Conservation (phyloP, 768 basidiomycete species). For the Rhodosporidiobolus odoratus region DNA sequence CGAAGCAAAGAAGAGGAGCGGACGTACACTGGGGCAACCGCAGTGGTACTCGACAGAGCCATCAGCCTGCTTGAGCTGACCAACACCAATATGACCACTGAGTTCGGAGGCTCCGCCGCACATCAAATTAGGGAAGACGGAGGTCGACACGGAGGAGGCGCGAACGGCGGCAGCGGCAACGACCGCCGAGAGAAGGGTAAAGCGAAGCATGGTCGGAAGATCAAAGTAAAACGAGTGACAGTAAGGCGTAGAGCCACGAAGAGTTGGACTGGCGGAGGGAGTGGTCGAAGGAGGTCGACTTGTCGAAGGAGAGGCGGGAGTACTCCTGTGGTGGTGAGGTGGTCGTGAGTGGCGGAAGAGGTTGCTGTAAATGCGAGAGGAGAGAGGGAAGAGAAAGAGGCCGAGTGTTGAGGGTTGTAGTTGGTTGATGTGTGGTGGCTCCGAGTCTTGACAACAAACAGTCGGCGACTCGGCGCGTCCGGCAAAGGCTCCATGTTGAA, state of each 20-base stretch:
- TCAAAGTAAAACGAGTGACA: slow-evolving; percentile 20
- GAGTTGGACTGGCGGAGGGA: slow-evolving; percentile 20
- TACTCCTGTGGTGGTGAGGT: neutral
- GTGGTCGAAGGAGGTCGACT: neutral
- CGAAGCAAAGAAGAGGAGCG: too few relatives aligned
- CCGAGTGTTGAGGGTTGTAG: neutral
- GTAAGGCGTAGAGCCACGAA: slow-evolving; percentile 30
- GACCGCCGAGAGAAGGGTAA: slow-evolving; percentile 32
- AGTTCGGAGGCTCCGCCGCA: slow-evolving; percentile 27
- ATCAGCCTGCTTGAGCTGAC: slow-evolving; percentile 23
- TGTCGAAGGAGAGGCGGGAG: neutral
- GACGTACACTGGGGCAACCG: slow-evolving; percentile 34
- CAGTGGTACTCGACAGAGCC: slow-evolving; percentile 36
- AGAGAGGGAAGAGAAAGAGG: neutral
- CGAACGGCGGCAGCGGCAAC: slow-evolving; percentile 18
- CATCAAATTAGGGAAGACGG: slow-evolving; percentile 35
- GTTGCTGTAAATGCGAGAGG: neutral
- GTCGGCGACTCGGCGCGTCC: neutral
- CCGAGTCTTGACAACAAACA: neutral
- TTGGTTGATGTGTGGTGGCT: neutral
- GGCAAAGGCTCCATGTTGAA: neutral
- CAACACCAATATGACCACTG: slow-evolving; percentile 33
- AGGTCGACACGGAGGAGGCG: slow-evolving; percentile 32
- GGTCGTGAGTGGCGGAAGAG: neutral
- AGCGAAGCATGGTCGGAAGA: slow-evolving; percentile 24